Evolutionary conservation across 805 yeast species (phyloP), one percentile per base, ranked within the genome.

Genomic region (Ogataea angusta): DNA sequence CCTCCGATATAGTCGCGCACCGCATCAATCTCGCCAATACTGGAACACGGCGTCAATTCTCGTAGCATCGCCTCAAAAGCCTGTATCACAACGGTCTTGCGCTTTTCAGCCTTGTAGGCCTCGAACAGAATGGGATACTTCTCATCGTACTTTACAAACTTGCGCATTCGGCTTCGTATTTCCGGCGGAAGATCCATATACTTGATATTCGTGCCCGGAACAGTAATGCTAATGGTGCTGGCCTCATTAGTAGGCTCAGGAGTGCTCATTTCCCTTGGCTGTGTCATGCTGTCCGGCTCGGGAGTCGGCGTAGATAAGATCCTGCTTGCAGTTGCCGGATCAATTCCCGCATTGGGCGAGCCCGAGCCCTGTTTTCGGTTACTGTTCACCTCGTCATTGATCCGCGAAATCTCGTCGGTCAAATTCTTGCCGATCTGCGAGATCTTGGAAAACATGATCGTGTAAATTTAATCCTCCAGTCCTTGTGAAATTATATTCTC

Each of bases 91-190:
- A 75, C 81, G 2, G 73, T 67, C 52, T 81, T 84, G 36, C 73
- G 68, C 64, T 85, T 87, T 59, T 90, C 96, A 1, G 72, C 67
- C 56, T 88, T 85, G 65, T 87, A 93, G 0, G 98, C 96, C 31
- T 83, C 83, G 36, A 89, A 71, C 12, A 91, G 67, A 30, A 79
- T 66, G 0, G 99, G 99, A 57, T 93, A 91, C 60, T 88, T 89
- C 36, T 83, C 84, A 60, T 91, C 98, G 60, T 90, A 91, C 59
- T 88, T 89, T 42, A 73, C 78, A 55, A 85, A 86, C 65, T 87
- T 90, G 41, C 73, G 73, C 60, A 89, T 62, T 53, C 82, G 84
- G 5, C 79, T 63, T 44, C 75, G 73, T 13, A 88, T 63, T 4
- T 74, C 78, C 2, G 74, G 72, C 0, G 87, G 78, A 24, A 84